phyloP scores from a whole-genome alignment of 2,329 filamentous ascomycete species.

The Dothideomycetes sp. region DNA sequence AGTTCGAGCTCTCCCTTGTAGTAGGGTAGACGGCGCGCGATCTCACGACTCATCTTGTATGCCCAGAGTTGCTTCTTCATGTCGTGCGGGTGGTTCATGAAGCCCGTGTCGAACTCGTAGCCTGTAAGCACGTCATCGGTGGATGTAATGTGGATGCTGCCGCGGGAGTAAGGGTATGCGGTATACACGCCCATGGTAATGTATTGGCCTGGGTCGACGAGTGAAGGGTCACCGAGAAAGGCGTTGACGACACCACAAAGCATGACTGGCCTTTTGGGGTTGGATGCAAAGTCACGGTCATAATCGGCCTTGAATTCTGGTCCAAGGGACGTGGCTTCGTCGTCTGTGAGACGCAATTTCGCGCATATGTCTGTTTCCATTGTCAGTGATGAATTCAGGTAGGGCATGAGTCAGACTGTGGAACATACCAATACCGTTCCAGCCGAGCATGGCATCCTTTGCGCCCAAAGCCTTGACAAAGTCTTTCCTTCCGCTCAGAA shows the following conservation, averaged over 20 bases:
- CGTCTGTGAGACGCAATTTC: conserved; percentile 45
- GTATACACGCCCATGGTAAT: conserved; percentile 43
- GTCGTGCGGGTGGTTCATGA: conserved; percentile 42
- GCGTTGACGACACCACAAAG: conserved; percentile 29
- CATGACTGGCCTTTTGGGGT: conserved; percentile 37
- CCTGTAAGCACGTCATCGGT: conserved; percentile 32
- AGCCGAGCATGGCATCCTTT: conserved; percentile 42
- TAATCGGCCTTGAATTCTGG: conserved; percentile 42
- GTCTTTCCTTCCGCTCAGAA: conserved; percentile 38
- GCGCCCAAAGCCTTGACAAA: conserved; percentile 34
- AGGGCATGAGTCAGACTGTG: too few relatives aligned
- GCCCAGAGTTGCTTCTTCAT: conserved; percentile 49
- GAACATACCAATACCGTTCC: conserved; percentile 47
- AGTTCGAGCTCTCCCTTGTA: conserved; percentile 34
- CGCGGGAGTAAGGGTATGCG: conserved; percentile 50
- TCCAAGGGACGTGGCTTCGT: conserved; percentile 42
- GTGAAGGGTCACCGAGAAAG: conserved; percentile 21
- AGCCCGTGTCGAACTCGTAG: conserved; percentile 48
- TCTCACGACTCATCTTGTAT: conserved; percentile 56
- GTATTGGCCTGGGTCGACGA: conserved; percentile 36
- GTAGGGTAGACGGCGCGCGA: conserved; percentile 43
- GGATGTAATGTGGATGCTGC: conserved; percentile 47
- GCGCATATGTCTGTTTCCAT: conserved; percentile 41
- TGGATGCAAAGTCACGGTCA: conserved; percentile 43
- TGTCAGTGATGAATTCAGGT: too few relatives aligned